Percentiles rank a stretch among this genome's conserved stretches.
Conservation (phyloP, 2,329 filamentous ascomycete species). For the Ascochyta clinopodiicola region DNA sequence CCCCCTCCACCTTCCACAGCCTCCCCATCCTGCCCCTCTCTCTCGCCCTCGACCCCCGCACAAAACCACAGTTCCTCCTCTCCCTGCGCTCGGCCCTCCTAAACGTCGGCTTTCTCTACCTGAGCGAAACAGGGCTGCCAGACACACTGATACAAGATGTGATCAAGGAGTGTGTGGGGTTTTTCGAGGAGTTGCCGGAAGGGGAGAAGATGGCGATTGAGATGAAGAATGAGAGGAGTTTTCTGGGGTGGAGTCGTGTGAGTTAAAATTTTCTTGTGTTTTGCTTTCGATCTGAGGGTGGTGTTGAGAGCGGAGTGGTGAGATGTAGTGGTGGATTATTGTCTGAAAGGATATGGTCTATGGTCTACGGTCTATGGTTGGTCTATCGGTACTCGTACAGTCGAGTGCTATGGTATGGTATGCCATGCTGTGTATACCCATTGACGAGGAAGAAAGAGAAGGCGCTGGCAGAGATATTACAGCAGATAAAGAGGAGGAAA, state of each 20-base stretch:
- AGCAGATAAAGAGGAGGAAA: background rate
- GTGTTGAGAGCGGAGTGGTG: background rate
- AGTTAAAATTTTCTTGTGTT: slow-evolving; percentile 30
- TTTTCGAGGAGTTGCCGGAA: slow-evolving; percentile 74
- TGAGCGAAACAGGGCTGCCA: slow-evolving; percentile 71
- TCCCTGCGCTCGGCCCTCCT: slow-evolving; percentile 77
- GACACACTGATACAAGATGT: slow-evolving; percentile 70
- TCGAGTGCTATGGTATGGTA: slow-evolving; percentile 5
- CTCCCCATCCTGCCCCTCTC: slow-evolving; percentile 81
- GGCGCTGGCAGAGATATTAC: slow-evolving; percentile 4
- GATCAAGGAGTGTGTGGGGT: slow-evolving; percentile 70
- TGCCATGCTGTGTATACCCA: slow-evolving; percentile 8
- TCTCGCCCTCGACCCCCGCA: slow-evolving; percentile 67
- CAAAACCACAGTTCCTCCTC: slow-evolving; percentile 74
- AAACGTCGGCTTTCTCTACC: slow-evolving; percentile 87
- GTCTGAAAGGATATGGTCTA: slow-evolving; percentile 3
- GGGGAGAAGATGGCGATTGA: slow-evolving; percentile 73
- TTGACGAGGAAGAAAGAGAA: background rate
- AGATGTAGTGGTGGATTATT: background rate
- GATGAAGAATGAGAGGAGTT: slow-evolving; percentile 59
- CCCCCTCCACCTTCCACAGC: slow-evolving; percentile 62
- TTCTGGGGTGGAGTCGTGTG: slow-evolving; percentile 56
- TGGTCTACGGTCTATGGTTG: background rate
- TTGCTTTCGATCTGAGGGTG: too few relatives aligned
- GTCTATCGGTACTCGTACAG: slow-evolving; percentile 13